Evolutionary conservation across 2,329 filamentous ascomycete genomes (phyloP).

Genomic region (Rachicladosporium sp.): DNA sequence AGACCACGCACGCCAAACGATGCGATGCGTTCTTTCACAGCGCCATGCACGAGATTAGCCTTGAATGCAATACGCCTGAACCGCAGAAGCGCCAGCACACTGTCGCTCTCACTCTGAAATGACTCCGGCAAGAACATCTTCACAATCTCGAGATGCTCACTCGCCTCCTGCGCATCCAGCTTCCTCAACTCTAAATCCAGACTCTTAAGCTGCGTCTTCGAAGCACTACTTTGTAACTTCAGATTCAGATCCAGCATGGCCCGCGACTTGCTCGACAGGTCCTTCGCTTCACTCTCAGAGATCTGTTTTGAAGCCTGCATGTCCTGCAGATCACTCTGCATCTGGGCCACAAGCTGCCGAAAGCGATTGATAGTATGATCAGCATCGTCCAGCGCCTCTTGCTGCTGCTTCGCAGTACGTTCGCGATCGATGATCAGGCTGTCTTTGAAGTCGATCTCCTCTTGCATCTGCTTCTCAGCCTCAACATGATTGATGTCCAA

Average conservation of each 20-base stretch:
- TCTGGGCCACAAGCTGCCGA: slow-evolving; percentile 71
- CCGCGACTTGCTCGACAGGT: slow-evolving; percentile 74
- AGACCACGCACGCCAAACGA: slow-evolving; percentile 54
- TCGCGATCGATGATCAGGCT: slow-evolving; percentile 70
- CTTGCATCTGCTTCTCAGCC: slow-evolving; percentile 85
- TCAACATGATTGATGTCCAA: slow-evolving; percentile 87
- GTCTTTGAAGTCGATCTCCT: slow-evolving; percentile 84
- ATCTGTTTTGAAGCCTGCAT: slow-evolving; percentile 86
- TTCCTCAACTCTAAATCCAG: slow-evolving; percentile 82
- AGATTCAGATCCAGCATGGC: slow-evolving; percentile 96
- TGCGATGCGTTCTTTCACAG: slow-evolving; percentile 66
- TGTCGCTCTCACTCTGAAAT: slow-evolving; percentile 69
- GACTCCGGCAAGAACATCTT: slow-evolving; percentile 79
- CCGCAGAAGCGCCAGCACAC: slow-evolving; percentile 74
- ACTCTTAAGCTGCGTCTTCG: slow-evolving; percentile 86
- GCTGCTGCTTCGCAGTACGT: slow-evolving; percentile 60
- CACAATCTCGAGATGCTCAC: slow-evolving; percentile 78
- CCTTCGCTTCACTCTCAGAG: slow-evolving; percentile 83
- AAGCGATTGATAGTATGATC: slow-evolving; percentile 84
- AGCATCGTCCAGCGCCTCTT: slow-evolving; percentile 70
- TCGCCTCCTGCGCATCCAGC: slow-evolving; percentile 77
- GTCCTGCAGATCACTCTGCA: slow-evolving; percentile 81
- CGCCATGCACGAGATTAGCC: slow-evolving; percentile 61
- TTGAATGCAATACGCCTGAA: slow-evolving; percentile 87
- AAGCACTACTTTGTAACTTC: slow-evolving; percentile 79